These are phyloP conservation scores for Immersiporthe knoxdaviesiana DNA, from an alignment of 2,329 filamentous ascomycete genomes.

Conservation along the genomic window DNA sequence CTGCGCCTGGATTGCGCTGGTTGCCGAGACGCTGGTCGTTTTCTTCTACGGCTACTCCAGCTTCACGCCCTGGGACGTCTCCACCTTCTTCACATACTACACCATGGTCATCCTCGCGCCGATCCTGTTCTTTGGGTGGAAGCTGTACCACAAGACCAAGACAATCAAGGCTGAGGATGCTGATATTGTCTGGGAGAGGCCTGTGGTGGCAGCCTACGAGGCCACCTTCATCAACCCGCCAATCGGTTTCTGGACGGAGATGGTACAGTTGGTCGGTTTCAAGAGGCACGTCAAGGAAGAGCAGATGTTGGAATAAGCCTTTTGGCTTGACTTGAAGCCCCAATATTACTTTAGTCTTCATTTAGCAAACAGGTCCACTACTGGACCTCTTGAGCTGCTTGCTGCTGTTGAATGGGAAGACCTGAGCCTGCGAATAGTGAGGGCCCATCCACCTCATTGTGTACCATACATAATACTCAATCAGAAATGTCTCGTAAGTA, in stretches of 20 bases:
- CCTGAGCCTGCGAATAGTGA: too few relatives aligned
- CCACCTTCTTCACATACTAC: conserved; percentile 51
- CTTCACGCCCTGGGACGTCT: conserved; percentile 34
- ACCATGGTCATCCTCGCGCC: conserved; percentile 60
- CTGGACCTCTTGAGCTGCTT: too few relatives aligned
- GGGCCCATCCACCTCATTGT: too few relatives aligned
- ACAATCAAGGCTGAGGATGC: conserved; percentile 56
- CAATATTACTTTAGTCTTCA: background rate
- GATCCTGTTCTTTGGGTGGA: conserved; percentile 63
- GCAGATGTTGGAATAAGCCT: conserved; percentile 1
- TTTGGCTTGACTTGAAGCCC: too few relatives aligned
- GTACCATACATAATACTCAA: too few relatives aligned
- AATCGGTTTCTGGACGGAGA: conserved; percentile 28
- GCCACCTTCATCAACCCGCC: conserved; percentile 23
- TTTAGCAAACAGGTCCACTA: too few relatives aligned
- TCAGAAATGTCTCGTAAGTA: too few relatives aligned
- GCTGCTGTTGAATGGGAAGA: too few relatives aligned
- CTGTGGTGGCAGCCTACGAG: conserved; percentile 55
- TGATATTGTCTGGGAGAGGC: conserved; percentile 65
- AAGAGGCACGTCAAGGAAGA: conserved; percentile 27
- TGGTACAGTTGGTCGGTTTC: conserved; percentile 24
- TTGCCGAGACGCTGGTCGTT: conserved; percentile 48
- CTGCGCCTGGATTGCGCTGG: conserved; percentile 51
- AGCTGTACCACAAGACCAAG: conserved; percentile 63
- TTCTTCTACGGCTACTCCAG: conserved; percentile 59